Evolutionary conservation across 805 yeast genomes (phyloP), one percentile per base, ranked within the genome.

Genomic region (Metschnikowia shivogae): DNA sequence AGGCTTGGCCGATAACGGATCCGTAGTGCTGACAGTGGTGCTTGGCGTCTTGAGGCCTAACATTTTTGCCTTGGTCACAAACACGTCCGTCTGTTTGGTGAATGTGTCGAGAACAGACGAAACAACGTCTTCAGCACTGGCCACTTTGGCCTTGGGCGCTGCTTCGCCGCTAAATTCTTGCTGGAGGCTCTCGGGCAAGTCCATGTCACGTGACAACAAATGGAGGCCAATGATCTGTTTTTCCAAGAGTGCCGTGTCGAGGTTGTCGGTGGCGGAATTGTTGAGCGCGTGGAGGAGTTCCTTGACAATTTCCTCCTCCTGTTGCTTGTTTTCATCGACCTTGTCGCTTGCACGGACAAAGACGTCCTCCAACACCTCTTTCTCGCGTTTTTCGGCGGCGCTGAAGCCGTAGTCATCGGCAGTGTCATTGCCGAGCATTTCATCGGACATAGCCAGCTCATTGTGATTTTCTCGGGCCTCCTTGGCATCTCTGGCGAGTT

Each of bases 151-250:
- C 19, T 39, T 31, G 10, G 42, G 34, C 6, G 34, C 36, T 7
- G n/a, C 22, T 26, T 44, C 65, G 9, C 34, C 34, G 24, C 45
- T 58, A 14, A 66, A 70, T 5, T 62, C 67, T 2, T 57, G 46
- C 51, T 79, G 79, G 14, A 84, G 58, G 4, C 67, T 55, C 28
- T 70, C 73, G 0, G 92, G 89, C 38, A 86, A 62, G 57, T 82
- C 86, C 47, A 82, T 52, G 60, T 85, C 88, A 53, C 73, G 78
- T 2, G 88, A 77, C 34, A 86, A 62, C 13, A 84, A 57, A 57
- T 85, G 86, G 42, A 85, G 72, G 0, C 83, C 84, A 13, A 78
- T 62, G 17, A 86, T 59, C 59, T 86, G 95, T 46, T 77, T 74
- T 36, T 72, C 65, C 41, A 86, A 63, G 12, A 81, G 49, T 17